Conservation (phyloP, 345 rosid species). For the Dimocarpus longan region DNA sequence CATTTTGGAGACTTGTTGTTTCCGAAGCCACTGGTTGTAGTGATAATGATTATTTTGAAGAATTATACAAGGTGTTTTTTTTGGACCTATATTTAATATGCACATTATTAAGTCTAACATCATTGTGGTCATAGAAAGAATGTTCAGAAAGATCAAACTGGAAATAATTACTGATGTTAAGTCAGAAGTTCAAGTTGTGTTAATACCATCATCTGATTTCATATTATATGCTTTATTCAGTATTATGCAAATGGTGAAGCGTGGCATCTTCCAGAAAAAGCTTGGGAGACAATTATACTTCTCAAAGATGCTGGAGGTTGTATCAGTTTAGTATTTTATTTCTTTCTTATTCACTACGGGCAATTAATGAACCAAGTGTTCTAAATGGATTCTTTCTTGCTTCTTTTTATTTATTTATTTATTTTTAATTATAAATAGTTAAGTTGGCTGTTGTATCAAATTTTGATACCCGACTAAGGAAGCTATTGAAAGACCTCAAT, state of each 20-base stretch:
- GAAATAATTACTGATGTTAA: background rate
- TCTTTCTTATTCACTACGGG: conserved; percentile 24
- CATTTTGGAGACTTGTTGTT: conserved; percentile 82
- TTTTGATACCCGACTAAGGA: conserved; percentile 80
- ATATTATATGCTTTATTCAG: conserved; percentile 38
- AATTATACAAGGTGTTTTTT: conserved; percentile 69
- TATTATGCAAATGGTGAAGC: conserved; percentile 80
- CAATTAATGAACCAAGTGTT: background rate
- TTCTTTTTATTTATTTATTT: conserved; percentile 18
- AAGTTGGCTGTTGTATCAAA: conserved; percentile 90
- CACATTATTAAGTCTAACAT: conserved; percentile 3
- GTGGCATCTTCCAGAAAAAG: conserved; percentile 86
- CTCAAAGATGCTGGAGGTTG: conserved; percentile 90
- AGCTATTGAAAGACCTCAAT: conserved; percentile 74
- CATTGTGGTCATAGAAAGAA: background rate
- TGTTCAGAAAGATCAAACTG: background rate
- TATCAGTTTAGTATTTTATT: conserved; percentile 35
- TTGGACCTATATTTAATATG: background rate
- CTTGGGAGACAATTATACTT: conserved; percentile 55
- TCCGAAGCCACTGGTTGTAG: conserved; percentile 84
- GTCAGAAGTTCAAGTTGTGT: conserved; percentile 1
- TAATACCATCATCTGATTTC: conserved; percentile 16
- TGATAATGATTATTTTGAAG: conserved; percentile 76
- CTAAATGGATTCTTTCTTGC: conserved; percentile 17
- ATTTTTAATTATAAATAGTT: conserved; percentile 45